Percentiles rank a stretch among this genome's conserved stretches.
phyloP scores from a whole-genome alignment of 192 early-diverging fungal genomes.

The Coemansia sp. region DNA sequence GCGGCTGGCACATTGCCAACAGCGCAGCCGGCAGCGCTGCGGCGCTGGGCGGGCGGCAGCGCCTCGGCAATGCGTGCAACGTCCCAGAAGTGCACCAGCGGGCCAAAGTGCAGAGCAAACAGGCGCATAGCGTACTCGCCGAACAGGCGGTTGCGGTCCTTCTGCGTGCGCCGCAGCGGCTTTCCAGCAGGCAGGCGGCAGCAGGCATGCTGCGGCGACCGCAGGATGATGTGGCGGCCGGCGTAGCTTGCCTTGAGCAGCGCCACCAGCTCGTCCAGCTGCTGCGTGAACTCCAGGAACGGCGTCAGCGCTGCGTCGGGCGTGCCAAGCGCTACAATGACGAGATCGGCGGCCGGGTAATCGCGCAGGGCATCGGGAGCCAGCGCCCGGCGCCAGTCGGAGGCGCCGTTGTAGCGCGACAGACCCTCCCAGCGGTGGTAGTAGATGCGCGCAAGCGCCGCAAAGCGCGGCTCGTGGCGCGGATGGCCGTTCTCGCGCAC shows the following conservation, averaged over 20 bases:
- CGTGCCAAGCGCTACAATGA: slow-evolving; percentile 12
- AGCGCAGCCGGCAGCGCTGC: background rate
- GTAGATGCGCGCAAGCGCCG: slow-evolving; percentile 19
- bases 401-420: slow-evolving; percentile 13
- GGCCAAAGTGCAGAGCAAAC: slow-evolving; percentile 14
- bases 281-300: slow-evolving; percentile 22
- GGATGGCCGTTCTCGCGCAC: slow-evolving; percentile 13
- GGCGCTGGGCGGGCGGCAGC: slow-evolving; percentile 12
- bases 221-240: slow-evolving; percentile 17
- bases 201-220: slow-evolving; percentile 29
- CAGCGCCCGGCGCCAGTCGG: slow-evolving; percentile 11
- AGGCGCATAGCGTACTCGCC: slow-evolving; percentile 16
- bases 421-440: slow-evolving; percentile 32
- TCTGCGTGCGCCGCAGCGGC: slow-evolving; percentile 21
- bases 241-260: slow-evolving; percentile 11
- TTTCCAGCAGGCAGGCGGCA: slow-evolving; percentile 16
- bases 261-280: slow-evolving; percentile 18
- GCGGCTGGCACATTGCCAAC: slow-evolving; percentile 21
- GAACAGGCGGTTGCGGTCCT: slow-evolving; percentile 24
- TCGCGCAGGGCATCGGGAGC: background rate
- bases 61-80: slow-evolving; percentile 13
- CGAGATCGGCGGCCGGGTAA: slow-evolving; percentile 15
- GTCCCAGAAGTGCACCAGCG: slow-evolving; percentile 20
- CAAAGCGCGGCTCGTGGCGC: background rate
- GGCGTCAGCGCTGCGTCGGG: slow-evolving; percentile 16